Evolutionary conservation across 2,329 filamentous ascomycete genomes (phyloP).

Genomic region (Neofusicoccum sp.): DNA sequence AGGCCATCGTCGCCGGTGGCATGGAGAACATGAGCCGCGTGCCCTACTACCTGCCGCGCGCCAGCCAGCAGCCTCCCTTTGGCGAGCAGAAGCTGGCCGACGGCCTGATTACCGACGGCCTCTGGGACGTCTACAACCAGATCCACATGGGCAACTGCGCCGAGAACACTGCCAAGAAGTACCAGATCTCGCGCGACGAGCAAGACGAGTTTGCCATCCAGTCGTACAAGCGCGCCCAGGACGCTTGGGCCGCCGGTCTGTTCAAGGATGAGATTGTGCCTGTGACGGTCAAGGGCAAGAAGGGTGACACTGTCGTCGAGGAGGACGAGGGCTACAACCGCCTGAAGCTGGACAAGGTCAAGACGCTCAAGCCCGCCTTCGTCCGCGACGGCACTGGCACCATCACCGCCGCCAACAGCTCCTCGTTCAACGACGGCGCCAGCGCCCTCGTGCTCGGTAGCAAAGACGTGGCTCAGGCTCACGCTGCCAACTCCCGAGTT

Average conservation of each 20-base stretch:
- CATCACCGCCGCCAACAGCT: constrained; percentile 92
- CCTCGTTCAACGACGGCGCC: constrained; percentile 91
- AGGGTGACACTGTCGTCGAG: constrained; percentile 72
- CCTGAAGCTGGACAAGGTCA: constrained; percentile 81
- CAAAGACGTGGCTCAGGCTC: constrained; percentile 76
- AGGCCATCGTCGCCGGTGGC: constrained; percentile 87
- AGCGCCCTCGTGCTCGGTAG: constrained; percentile 84
- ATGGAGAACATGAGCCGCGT: constrained; percentile 98
- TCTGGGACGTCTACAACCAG: constrained; percentile 95
- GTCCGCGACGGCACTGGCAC: constrained; percentile 84
- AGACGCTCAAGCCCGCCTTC: constrained; percentile 87
- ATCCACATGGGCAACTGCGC: constrained; percentile 98
- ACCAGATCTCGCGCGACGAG: constrained; percentile 74
- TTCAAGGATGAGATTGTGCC: constrained; percentile 90
- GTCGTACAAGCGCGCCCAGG: constrained; percentile 85
- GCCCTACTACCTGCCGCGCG: constrained; percentile 82
- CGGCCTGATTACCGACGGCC: constrained; percentile 87
- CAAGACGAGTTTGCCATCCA: constrained; percentile 90
- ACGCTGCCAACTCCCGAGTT: constrained; percentile 73
- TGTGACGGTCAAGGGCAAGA: constrained; percentile 79
- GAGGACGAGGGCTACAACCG: constrained; percentile 89
- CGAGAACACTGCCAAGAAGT: constrained; percentile 89
- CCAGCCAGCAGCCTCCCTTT: constrained; percentile 79
- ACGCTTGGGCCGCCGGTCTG: constrained; percentile 76
- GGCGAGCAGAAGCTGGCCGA: constrained; percentile 87